Conservation (phyloP, 2,329 filamentous ascomycete species). For the Neoscytalidium dimidiatum region DNA sequence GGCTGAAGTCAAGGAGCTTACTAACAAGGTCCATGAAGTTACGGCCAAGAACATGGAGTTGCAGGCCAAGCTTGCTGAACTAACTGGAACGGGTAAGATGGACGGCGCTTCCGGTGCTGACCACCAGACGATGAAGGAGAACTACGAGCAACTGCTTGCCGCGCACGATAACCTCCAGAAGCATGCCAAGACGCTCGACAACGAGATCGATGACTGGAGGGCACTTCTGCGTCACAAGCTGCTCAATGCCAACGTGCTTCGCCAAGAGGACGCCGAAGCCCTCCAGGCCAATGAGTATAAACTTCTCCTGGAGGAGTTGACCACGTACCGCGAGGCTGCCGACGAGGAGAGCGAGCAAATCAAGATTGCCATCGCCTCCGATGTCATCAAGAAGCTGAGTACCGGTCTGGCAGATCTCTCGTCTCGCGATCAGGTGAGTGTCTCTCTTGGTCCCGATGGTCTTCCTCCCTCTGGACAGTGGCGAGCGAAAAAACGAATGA, state of each 20-base stretch:
- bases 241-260: conserved; percentile 35
- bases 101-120: conserved; percentile 32
- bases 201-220: conserved; percentile 38
- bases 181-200: conserved; percentile 36
- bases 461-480: not conserved
- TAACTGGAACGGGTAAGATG: conserved; percentile 13
- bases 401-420: conserved; percentile 34
- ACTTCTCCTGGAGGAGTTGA: conserved; percentile 36
- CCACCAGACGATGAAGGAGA: conserved; percentile 32
- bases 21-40: conserved; percentile 19
- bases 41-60: conserved; percentile 21
- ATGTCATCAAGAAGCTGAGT: conserved; percentile 38
- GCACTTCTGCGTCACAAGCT: conserved; percentile 35
- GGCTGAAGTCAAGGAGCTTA: conserved; percentile 26
- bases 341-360: conserved; percentile 35
- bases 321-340: conserved; percentile 31
- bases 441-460: not conserved
- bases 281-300: conserved; percentile 35
- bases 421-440: conserved; percentile 13
- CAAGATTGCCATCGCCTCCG: conserved; percentile 31
- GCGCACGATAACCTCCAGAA: conserved; percentile 38
- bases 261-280: conserved; percentile 34
- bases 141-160: conserved; percentile 37
- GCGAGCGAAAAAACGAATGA: not conserved
- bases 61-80: conserved; percentile 16